A percentile compares a stretch with the other conserved stretches of the same genome.
phyloP scores from a whole-genome alignment of 2,329 filamentous ascomycete genomes.

The Stachybotrys chlorohalonatus region DNA sequence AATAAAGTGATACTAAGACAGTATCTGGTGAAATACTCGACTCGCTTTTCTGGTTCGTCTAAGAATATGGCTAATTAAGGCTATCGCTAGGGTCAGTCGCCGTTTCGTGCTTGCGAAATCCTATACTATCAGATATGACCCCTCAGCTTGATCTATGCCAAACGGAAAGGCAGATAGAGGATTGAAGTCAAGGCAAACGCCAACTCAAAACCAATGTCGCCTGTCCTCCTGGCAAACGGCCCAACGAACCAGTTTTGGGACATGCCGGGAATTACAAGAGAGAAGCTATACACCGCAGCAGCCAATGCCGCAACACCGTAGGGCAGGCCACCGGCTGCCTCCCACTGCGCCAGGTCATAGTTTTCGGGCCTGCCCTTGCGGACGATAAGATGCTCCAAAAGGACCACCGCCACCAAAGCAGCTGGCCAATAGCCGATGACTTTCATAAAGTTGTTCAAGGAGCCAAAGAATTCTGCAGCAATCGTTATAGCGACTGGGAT shows the following conservation, averaged over 20 bases:
- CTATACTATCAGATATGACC: too few relatives aligned
- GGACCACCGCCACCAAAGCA: background rate
- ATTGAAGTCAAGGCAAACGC: constrained; percentile 31
- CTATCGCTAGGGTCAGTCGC: too few relatives aligned
- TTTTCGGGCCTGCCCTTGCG: background rate
- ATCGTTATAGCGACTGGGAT: constrained; percentile 31
- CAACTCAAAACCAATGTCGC: constrained; percentile 36
- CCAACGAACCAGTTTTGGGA: constrained; percentile 14
- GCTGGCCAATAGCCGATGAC: constrained; percentile 37
- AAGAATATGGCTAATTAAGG: too few relatives aligned
- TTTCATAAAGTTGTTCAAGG: constrained; percentile 32
- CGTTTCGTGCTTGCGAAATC: too few relatives aligned
- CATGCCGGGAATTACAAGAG: background rate
- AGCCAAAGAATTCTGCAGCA: constrained; percentile 29
- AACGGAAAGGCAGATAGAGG: constrained; percentile 28
- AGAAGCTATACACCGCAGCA: background rate
- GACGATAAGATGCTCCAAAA: background rate
- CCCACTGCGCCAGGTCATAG: background rate
- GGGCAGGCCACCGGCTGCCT: background rate
- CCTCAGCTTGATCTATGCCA: too few relatives aligned
- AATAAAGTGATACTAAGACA: too few relatives aligned
- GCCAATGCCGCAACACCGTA: background rate
- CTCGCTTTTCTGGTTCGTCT: too few relatives aligned
- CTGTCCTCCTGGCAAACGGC: constrained; percentile 30
- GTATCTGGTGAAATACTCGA: too few relatives aligned